Evolutionary conservation across 2,329 filamentous ascomycete genomes (phyloP).

Genomic region (Tricladium varicosporioides): DNA sequence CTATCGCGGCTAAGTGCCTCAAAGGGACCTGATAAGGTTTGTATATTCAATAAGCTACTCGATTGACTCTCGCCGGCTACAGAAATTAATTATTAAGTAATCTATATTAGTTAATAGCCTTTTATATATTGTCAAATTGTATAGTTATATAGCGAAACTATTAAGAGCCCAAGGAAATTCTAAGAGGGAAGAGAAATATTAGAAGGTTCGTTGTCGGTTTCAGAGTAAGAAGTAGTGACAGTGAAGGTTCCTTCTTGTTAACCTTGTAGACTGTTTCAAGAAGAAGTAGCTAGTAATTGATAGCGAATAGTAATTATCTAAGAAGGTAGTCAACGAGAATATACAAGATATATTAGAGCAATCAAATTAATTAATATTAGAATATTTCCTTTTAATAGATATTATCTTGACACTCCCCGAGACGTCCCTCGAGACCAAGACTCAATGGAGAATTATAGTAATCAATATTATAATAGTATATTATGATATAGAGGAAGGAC

Average conservation of each 20-base stretch:
- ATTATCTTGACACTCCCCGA: constrained; percentile 5
- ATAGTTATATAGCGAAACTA: constrained; percentile 1
- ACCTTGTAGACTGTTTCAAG: constrained; percentile 4
- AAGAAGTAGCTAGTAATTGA: constrained; percentile 14
- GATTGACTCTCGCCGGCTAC: constrained; percentile 24
- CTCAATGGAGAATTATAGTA: constrained; percentile 4
- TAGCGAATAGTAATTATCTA: constrained; percentile 11
- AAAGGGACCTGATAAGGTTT: constrained; percentile 26
- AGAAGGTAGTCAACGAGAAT: constrained; percentile 13
- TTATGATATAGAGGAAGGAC: constrained; percentile 6
- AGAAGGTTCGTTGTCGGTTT: constrained; percentile 6
- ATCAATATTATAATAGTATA: constrained; percentile 9
- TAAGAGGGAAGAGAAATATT: constrained; percentile 6
- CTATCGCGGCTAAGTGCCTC: constrained; percentile 21
- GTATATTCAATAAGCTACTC: constrained; percentile 25
- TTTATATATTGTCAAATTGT: constrained; percentile 11
- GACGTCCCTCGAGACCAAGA: constrained; percentile 9
- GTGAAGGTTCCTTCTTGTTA: constrained; percentile 1
- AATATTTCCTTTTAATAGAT: neutral
- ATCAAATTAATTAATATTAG: constrained; percentile 6
- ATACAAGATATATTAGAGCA: constrained; percentile 6
- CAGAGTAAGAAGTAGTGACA: constrained; percentile 9
- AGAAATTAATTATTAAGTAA: constrained; percentile 25
- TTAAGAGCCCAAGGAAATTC: neutral
- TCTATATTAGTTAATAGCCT: constrained; percentile 22